Conservation (phyloP, 2,329 filamentous ascomycete genomes). For the Fusarium haematococcum region DNA sequence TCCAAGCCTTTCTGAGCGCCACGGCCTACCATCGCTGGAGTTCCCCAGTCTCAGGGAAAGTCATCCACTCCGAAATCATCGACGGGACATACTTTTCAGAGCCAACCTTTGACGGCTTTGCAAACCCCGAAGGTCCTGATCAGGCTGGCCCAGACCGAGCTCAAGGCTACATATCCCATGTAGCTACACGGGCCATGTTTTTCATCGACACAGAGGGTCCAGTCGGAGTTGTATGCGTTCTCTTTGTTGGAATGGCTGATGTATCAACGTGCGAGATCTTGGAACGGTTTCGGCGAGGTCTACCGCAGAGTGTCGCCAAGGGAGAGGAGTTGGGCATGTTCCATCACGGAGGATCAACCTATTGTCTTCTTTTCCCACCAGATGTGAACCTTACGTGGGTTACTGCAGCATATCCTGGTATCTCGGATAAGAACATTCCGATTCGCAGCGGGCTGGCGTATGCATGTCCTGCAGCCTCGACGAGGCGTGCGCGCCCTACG, state of each 20-base stretch:
- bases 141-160: slow-evolving; percentile 47
- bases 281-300: slow-evolving; percentile 11
- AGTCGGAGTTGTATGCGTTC: slow-evolving; percentile 74
- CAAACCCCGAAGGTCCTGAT: slow-evolving; percentile 30
- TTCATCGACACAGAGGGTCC: slow-evolving; percentile 75
- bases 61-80: slow-evolving; percentile 53
- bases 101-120: slow-evolving; percentile 20
- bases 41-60: slow-evolving; percentile 67
- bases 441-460: slow-evolving; percentile 31
- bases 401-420: slow-evolving; percentile 22
- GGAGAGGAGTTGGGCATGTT: slow-evolving; percentile 80
- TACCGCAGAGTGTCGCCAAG: slow-evolving; percentile 54
- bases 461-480: slow-evolving; percentile 10
- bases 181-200: slow-evolving; percentile 74
- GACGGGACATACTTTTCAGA: slow-evolving; percentile 75
- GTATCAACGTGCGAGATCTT: slow-evolving; percentile 73
- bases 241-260: slow-evolving; percentile 79
- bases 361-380: slow-evolving; percentile 72
- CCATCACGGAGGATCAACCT: slow-evolving; percentile 76
- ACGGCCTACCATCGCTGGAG: slow-evolving; percentile 78
- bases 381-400: slow-evolving; percentile 55
- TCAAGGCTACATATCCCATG: slow-evolving; percentile 71
- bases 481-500: background rate
- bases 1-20: slow-evolving; percentile 74
- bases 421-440: slow-evolving; percentile 24